Percentiles rank a stretch among this genome's conserved stretches.
These are phyloP conservation scores for Yarrowia alimentaria DNA, from an alignment of 805 yeast species.

Conservation along the genomic window DNA sequence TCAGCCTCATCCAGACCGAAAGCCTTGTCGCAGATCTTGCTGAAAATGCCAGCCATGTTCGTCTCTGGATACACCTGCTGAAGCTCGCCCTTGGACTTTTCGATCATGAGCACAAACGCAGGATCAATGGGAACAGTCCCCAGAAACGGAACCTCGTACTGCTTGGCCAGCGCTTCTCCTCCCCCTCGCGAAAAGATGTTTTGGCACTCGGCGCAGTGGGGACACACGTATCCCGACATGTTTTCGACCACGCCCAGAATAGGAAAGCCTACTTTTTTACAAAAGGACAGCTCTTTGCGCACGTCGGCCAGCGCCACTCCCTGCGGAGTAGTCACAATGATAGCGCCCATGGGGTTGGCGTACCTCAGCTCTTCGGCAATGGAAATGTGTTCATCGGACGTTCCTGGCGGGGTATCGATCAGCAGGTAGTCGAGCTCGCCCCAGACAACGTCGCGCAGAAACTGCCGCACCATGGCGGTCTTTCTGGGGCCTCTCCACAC, in stretches of 20 bases:
- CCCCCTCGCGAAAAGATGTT: slow-evolving; percentile 94
- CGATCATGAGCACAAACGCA: slow-evolving; percentile 82
- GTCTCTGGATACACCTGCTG: slow-evolving; percentile 36
- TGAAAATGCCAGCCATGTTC: slow-evolving; percentile 47
- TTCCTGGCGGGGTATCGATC: slow-evolving; percentile 98
- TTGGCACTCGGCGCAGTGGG: slow-evolving; percentile 82
- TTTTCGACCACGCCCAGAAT: slow-evolving; percentile 89
- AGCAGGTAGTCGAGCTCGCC: slow-evolving; percentile 71
- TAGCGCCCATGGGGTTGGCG: slow-evolving; percentile 62
- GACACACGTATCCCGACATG: slow-evolving; percentile 96
- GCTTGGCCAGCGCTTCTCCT: slow-evolving; percentile 67
- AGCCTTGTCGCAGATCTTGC: slow-evolving; percentile 46
- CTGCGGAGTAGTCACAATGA: slow-evolving; percentile 96
- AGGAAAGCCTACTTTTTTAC: slow-evolving; percentile 75
- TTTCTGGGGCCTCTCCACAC: slow-evolving; percentile 99
- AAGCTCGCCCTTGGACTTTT: slow-evolving; percentile 45
- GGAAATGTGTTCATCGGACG: slow-evolving; percentile 96
- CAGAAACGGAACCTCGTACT: slow-evolving; percentile 61
- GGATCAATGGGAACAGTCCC: slow-evolving; percentile 96
- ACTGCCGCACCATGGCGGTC: slow-evolving; percentile 96
- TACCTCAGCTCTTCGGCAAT: slow-evolving; percentile 77
- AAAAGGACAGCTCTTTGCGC: slow-evolving; percentile 87
- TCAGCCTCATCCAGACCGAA: slow-evolving; percentile 32
- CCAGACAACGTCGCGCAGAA: slow-evolving; percentile 89
- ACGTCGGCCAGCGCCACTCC: slow-evolving; percentile 92